A percentile compares a stretch with the other conserved stretches of the same genome.
These are phyloP conservation scores for Cornus controversa DNA, from an alignment of 148 eudicot species.

Conservation along the genomic window DNA sequence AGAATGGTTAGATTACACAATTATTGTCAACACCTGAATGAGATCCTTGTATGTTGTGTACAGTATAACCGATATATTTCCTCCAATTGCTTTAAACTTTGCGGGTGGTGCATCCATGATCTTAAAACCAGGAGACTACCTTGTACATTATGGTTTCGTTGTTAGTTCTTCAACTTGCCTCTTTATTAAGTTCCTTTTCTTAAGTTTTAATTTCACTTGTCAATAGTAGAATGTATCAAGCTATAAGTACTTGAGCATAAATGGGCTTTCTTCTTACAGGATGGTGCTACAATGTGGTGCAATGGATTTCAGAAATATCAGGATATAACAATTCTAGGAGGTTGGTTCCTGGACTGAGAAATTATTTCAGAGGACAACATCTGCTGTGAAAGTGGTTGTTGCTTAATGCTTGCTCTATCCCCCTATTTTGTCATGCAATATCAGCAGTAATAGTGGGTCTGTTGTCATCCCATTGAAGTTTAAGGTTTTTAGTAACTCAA, in stretches of 20 bases:
- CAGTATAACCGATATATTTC: conserved; percentile 70
- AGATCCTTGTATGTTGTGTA: not conserved
- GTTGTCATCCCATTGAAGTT: not conserved
- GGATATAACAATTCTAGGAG: conserved; percentile 42
- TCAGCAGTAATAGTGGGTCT: not conserved
- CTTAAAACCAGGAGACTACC: conserved; percentile 80
- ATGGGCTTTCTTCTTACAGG: too few relatives aligned
- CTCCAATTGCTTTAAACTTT: conserved; percentile 81
- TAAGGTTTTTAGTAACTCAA: not conserved
- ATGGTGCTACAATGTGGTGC: too few relatives aligned
- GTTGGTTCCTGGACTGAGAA: conserved; percentile 32
- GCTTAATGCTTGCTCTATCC: not conserved
- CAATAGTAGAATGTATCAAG: too few relatives aligned
- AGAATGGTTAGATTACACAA: not conserved
- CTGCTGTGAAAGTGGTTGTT: not conserved
- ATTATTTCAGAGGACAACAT: not conserved
- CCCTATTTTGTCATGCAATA: not conserved
- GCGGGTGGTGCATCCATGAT: conserved; percentile 85
- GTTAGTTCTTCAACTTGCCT: conserved; percentile 51
- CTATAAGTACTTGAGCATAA: not conserved
- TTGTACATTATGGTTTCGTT: conserved; percentile 61
- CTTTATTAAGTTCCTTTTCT: not conserved
- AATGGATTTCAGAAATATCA: too few relatives aligned
- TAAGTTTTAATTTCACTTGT: not conserved
- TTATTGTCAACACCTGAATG: not conserved